Evolutionary conservation across 345 rosid genomes (phyloP).

Genomic region (Physaria fendleri): DNA sequence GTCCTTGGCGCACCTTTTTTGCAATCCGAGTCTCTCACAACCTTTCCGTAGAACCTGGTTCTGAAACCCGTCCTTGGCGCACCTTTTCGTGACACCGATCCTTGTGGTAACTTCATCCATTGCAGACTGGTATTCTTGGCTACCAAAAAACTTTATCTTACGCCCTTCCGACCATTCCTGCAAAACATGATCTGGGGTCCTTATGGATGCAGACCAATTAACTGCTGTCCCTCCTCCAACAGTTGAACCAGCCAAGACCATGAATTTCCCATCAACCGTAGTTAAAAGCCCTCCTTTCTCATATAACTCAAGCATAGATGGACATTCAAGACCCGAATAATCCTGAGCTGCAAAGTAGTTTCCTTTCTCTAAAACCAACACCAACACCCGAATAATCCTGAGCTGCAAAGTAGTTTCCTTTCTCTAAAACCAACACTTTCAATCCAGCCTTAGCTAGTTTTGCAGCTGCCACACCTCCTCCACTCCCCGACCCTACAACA

Average conservation of each 20-base stretch:
- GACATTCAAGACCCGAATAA: conserved; percentile 46
- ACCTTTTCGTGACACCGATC: conserved; percentile 39
- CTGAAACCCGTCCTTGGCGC: conserved; percentile 42
- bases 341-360: conserved; percentile 43
- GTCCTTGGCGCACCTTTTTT: conserved; percentile 30
- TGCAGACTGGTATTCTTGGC: conserved; percentile 39
- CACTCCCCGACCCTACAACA: conserved; percentile 50
- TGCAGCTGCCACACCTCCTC: conserved; percentile 65
- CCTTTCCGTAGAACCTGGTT: conserved; percentile 53
- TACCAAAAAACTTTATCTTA: conserved; percentile 39
- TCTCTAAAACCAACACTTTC: conserved; percentile 53
- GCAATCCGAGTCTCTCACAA: too few relatives aligned
- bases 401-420: conserved; percentile 46
- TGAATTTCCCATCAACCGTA: conserved; percentile 28
- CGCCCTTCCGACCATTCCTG: conserved; percentile 43
- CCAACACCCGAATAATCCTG: conserved; percentile 42
- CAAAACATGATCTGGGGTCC: conserved; percentile 37
- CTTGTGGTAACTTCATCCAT: conserved; percentile 43
- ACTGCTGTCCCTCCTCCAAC: conserved; percentile 58
- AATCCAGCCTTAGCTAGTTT: conserved; percentile 41
- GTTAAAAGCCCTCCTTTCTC: conserved; percentile 38
- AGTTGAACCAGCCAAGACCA: conserved; percentile 45
- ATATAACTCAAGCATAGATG: conserved; percentile 41
- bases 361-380: conserved; percentile 60
- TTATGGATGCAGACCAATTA: conserved; percentile 56